A percentile compares a stretch with the other conserved stretches of the same genome.
Evolutionary conservation across 176 grass and related monocot species (phyloP).

Genomic region (Avena insularis): DNA sequence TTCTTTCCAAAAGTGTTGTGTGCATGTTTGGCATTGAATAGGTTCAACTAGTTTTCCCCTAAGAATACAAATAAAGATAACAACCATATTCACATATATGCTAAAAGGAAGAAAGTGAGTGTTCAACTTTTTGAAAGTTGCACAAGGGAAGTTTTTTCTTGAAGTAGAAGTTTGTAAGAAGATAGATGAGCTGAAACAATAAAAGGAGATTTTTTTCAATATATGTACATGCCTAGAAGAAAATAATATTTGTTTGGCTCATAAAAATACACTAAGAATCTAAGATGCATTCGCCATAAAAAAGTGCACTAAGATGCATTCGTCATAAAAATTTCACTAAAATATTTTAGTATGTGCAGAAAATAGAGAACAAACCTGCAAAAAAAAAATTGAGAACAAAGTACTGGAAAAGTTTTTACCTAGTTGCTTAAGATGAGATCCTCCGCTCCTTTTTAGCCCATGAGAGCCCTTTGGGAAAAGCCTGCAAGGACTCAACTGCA

Average conservation of each 20-base stretch:
- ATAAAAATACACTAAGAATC: no score
- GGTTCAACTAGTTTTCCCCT: background rate
- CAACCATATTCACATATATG: background rate
- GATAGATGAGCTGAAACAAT: background rate
- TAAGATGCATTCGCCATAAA: no score
- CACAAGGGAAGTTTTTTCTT: background rate
- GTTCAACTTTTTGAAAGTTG: background rate
- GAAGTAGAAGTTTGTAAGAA: background rate
- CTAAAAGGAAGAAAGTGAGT: background rate
- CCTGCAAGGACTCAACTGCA: constrained; percentile 4
- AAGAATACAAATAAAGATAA: background rate
- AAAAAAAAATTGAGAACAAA: background rate
- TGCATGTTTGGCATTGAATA: background rate
- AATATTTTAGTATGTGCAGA: background rate
- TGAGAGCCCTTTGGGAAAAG: background rate
- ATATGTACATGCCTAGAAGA: background rate
- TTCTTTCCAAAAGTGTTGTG: background rate
- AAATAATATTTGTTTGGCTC: background rate
- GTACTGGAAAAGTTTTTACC: background rate
- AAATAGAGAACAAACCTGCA: background rate
- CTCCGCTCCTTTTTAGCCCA: background rate
- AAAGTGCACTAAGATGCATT: no score
- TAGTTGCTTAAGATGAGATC: background rate
- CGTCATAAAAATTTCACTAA: no score
- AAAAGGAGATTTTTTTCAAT: no score